These are phyloP conservation scores for Pyrus hybrid DNA, from an alignment of 331 rosid species.

Conservation along the genomic window DNA sequence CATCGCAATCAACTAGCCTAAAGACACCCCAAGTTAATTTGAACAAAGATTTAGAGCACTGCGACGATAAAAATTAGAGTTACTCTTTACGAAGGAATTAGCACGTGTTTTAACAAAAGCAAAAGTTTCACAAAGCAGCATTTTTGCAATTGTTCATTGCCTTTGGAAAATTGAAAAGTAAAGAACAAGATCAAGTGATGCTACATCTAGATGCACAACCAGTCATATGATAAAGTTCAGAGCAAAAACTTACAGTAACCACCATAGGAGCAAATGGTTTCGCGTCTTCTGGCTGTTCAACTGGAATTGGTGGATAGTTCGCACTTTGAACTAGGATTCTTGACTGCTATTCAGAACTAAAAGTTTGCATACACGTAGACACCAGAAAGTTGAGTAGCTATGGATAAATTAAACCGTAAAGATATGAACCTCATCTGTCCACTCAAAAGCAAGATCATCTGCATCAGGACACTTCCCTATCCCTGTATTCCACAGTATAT, in stretches of 20 bases:
- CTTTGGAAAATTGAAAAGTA: neutral
- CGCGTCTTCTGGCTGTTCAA: conserved; percentile 57
- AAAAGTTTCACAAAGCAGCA: neutral
- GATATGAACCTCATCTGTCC: conserved; percentile 45
- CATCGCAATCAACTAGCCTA: neutral
- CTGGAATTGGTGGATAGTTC: conserved; percentile 53
- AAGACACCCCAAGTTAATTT: neutral
- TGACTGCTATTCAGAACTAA: conserved; percentile 33
- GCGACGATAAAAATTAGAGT: neutral
- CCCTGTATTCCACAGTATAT: conserved; percentile 38
- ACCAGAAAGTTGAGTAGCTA: neutral
- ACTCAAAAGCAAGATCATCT: conserved; percentile 27
- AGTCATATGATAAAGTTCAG: neutral
- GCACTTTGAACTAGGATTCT: conserved; percentile 48
- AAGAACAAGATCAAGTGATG: neutral
- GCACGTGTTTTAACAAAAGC: neutral
- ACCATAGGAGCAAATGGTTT: conserved; percentile 81
- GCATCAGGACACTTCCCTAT: conserved; percentile 34
- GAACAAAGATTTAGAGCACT: neutral
- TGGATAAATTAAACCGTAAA: conserved; percentile 3
- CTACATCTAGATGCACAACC: neutral
- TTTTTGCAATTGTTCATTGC: neutral
- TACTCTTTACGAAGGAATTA: neutral
- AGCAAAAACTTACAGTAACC: conserved; percentile 41
- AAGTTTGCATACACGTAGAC: conserved; percentile 12